Conservation (phyloP, 1,284 basidiomycete genomes). For the Pascua sp. region DNA sequence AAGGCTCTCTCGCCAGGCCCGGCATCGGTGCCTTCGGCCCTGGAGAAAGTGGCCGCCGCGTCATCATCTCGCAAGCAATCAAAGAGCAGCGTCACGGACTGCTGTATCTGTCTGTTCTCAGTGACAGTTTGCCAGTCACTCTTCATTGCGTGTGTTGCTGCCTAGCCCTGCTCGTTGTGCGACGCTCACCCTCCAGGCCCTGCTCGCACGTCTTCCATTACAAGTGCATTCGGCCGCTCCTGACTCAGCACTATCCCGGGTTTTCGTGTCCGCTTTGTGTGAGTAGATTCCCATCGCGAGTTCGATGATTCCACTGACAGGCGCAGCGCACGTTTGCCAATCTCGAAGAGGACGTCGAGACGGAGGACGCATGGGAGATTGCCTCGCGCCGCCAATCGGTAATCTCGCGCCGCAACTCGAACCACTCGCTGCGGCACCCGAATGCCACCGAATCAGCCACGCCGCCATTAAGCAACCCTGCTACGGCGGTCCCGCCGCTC, state of each 20-base stretch:
- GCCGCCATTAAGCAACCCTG: neutral
- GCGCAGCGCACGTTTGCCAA: conserved; percentile 74
- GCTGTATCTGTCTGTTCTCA: conserved; percentile 93
- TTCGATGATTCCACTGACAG: conserved; percentile 2
- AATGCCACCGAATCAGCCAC: neutral
- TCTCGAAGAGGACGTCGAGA: conserved; percentile 92
- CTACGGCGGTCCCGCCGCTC: no score
- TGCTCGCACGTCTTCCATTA: conserved; percentile 97
- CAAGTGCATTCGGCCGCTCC: conserved; percentile 92
- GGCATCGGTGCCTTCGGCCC: neutral
- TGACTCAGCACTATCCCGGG: conserved; percentile 81
- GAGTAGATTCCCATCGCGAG: conserved; percentile 16
- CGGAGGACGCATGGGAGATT: conserved; percentile 55
- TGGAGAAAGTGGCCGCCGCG: conserved; percentile 10
- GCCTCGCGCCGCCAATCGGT: conserved; percentile 43
- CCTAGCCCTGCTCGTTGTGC: no score
- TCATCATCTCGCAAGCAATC: conserved; percentile 22
- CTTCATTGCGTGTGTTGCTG: conserved; percentile 69
- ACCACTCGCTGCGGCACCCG: conserved; percentile 33
- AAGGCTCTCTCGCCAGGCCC: conserved; percentile 35
- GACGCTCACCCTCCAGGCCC: conserved; percentile 52
- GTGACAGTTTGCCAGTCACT: conserved; percentile 93
- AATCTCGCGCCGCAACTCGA: conserved; percentile 39
- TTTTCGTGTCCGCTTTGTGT: conserved; percentile 92
- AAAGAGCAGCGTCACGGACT: conserved; percentile 65